Evolutionary conservation across 768 basidiomycete genomes (phyloP).

Genomic region (Leccinum rimulosum): DNA sequence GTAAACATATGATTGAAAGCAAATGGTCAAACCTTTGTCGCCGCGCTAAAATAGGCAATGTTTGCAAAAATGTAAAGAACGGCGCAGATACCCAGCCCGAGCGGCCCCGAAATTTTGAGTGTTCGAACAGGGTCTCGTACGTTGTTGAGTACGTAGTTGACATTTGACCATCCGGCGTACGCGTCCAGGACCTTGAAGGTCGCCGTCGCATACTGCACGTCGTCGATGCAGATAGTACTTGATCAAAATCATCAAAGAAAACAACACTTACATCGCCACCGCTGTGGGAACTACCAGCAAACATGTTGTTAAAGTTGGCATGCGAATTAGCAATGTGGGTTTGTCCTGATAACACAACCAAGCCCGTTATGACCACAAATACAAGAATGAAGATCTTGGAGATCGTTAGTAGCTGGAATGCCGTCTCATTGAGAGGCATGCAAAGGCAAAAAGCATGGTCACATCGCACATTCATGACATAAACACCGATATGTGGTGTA

Average conservation of each 20-base stretch:
- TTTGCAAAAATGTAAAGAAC: constrained; percentile 55
- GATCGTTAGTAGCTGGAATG: constrained; percentile 39
- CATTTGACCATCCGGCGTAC: constrained; percentile 52
- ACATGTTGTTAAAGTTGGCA: constrained; percentile 55
- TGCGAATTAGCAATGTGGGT: constrained; percentile 56
- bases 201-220: constrained; percentile 54
- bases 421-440: constrained; percentile 9
- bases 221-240: neutral
- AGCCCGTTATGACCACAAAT: constrained; percentile 56
- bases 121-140: constrained; percentile 59
- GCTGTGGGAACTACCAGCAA: constrained; percentile 52
- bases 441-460: neutral
- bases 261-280: constrained; percentile 41
- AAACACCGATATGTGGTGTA: constrained; percentile 46
- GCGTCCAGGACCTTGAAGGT: constrained; percentile 55
- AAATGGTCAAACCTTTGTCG: constrained; percentile 19
- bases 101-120: constrained; percentile 59
- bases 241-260: no score
- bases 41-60: constrained; percentile 51
- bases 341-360: constrained; percentile 58
- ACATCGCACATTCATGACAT: constrained; percentile 52
- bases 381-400: constrained; percentile 55
- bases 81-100: constrained; percentile 54
- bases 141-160: constrained; percentile 45
- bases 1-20: neutral